These are phyloP conservation scores for Chlamydomonas schloesseri DNA, from an alignment of 139 green algal genomes.

Conservation along the genomic window DNA sequence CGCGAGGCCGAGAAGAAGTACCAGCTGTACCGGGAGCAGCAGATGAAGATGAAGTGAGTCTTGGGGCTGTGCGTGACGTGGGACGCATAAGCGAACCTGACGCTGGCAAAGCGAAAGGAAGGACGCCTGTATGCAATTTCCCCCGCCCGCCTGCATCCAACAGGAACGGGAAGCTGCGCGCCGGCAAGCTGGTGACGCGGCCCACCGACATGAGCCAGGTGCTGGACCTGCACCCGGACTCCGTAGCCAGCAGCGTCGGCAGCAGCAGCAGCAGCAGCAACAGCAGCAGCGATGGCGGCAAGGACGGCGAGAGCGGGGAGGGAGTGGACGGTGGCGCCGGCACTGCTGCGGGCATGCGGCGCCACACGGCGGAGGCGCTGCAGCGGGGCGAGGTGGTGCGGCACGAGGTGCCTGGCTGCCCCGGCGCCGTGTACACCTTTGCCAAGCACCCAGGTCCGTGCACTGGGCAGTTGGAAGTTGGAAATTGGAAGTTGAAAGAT, in stretches of 20 bases:
- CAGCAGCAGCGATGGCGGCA: neutral
- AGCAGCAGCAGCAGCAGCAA: no score
- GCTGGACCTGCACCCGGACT: constrained; percentile 47
- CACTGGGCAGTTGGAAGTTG: no score
- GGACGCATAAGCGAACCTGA: neutral
- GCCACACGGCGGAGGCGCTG: neutral
- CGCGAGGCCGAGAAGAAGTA: constrained; percentile 73
- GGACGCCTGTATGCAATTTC: no score
- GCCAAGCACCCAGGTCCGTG: constrained; percentile 11
- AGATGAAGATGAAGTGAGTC: constrained; percentile 41
- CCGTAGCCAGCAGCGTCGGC: no score
- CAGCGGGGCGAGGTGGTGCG: neutral
- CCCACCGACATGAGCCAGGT: constrained; percentile 68
- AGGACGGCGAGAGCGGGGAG: no score
- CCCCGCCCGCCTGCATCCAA: no score
- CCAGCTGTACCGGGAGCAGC: constrained; percentile 58
- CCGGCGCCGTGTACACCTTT: constrained; percentile 24
- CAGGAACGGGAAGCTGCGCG: constrained; percentile 56
- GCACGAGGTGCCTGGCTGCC: neutral
- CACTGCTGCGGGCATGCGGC: neutral
- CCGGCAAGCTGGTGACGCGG: constrained; percentile 25
- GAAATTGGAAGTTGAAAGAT: no score
- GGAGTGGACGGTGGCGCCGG: no score
- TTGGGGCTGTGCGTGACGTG: no score
- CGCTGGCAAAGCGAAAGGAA: neutral